These are phyloP conservation scores for Aschersonia sp. DNA, from an alignment of 2,329 filamentous ascomycete species.

Conservation along the genomic window DNA sequence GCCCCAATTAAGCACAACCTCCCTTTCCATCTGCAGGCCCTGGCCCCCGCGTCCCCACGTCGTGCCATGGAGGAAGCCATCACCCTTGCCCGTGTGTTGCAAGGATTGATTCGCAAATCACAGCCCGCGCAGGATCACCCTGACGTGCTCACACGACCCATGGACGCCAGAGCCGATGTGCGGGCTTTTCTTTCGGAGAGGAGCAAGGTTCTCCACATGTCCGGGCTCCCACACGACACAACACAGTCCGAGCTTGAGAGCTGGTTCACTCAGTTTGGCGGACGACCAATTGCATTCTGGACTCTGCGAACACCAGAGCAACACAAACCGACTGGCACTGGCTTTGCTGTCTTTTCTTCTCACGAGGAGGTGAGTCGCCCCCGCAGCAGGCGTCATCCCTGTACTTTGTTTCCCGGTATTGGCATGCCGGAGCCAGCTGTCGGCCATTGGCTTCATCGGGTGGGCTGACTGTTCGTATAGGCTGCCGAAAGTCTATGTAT, in stretches of 20 bases:
- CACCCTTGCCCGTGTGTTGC: conserved; percentile 81
- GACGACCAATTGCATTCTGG: conserved; percentile 97
- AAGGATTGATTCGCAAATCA: conserved; percentile 88
- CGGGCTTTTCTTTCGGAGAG: conserved; percentile 90
- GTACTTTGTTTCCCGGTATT: too few relatives aligned
- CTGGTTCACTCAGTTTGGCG: conserved; percentile 98
- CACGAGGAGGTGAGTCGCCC: conserved; percentile 76
- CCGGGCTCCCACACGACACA: conserved; percentile 90
- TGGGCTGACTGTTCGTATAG: conserved; percentile 26
- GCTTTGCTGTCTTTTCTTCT: conserved; percentile 96
- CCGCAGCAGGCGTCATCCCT: not conserved
- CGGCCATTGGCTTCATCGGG: not conserved
- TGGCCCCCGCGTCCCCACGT: conserved; percentile 87
- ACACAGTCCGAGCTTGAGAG: conserved; percentile 97
- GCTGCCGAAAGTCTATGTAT: conserved; percentile 96
- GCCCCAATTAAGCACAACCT: conserved; percentile 98
- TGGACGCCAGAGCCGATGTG: conserved; percentile 94
- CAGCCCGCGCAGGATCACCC: conserved; percentile 87
- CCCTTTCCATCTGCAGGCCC: conserved; percentile 90
- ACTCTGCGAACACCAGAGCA: conserved; percentile 94
- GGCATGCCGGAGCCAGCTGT: too few relatives aligned
- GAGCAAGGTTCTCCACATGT: conserved; percentile 97
- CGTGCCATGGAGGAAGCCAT: conserved; percentile 97
- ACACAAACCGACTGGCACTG: conserved; percentile 97
- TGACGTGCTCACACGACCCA: conserved; percentile 84